A percentile compares a stretch with the other conserved stretches of the same genome.
phyloP scores from a whole-genome alignment of 176 grass and related monocot species.

The Hyparrhenia diplandra region DNA sequence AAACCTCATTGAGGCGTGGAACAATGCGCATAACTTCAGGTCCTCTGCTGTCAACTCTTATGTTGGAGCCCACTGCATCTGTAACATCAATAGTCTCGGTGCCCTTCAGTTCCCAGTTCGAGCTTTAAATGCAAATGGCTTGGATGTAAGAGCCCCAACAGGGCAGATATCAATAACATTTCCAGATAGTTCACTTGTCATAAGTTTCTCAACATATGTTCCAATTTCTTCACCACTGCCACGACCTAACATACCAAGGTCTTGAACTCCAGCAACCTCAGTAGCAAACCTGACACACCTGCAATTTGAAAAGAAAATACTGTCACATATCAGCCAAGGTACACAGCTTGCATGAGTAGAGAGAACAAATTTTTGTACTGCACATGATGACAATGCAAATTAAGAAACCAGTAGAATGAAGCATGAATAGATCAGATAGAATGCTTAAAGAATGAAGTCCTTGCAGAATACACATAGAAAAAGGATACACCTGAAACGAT shows the following conservation, averaged over 20 bases:
- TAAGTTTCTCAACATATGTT: constrained; percentile 95
- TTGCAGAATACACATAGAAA: neutral
- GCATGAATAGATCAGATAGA: neutral
- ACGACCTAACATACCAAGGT: constrained; percentile 92
- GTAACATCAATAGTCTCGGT: constrained; percentile 97
- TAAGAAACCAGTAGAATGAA: constrained; percentile 6
- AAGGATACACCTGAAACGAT: neutral
- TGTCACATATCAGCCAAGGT: neutral
- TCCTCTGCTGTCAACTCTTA: constrained; percentile 92
- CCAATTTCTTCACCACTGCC: constrained; percentile 99
- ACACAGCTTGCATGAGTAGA: neutral
- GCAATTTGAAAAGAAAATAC: neutral
- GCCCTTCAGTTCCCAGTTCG: constrained; percentile 95
- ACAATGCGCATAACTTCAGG: constrained; percentile 97
- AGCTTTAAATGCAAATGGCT: constrained; percentile 99
- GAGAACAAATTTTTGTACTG: neutral
- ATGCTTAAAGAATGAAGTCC: neutral
- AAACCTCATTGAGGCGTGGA: constrained; percentile 95
- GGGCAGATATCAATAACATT: constrained; percentile 99
- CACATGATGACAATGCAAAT: neutral
- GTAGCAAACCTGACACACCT: constrained; percentile 95
- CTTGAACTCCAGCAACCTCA: constrained; percentile 97
- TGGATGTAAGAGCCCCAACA: constrained; percentile 96
- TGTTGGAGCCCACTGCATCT: constrained; percentile 97
- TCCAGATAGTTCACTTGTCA: constrained; percentile 97